Conservation (phyloP, 2,329 filamentous ascomycete genomes). For the Penicillium sp. region DNA sequence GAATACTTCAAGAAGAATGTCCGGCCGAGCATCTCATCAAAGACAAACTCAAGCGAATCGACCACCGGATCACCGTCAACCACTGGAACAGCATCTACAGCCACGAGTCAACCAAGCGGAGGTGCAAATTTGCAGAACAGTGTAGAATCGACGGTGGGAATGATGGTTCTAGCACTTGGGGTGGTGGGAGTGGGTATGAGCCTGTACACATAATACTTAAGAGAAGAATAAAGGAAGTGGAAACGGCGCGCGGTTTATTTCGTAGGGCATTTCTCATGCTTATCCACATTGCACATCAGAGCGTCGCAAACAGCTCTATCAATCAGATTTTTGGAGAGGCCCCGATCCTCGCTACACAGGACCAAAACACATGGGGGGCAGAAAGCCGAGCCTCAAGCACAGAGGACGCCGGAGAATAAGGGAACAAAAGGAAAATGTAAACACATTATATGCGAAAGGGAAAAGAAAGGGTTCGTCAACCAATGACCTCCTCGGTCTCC, state of each 20-base stretch:
- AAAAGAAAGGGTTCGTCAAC: conserved; percentile 30
- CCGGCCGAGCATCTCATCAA: conserved; percentile 12
- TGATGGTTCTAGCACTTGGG: conserved; percentile 10
- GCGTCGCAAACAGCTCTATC: conserved; percentile 25
- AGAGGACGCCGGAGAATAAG: conserved; percentile 25
- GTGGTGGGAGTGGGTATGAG: conserved; percentile 14
- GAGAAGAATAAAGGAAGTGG: neutral
- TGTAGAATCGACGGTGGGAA: conserved; percentile 3
- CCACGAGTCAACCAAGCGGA: conserved; percentile 4
- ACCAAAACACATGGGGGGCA: conserved; percentile 31
- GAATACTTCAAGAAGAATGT: conserved; percentile 35
- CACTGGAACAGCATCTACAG: neutral
- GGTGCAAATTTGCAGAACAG: conserved; percentile 2
- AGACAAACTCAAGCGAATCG: conserved; percentile 5
- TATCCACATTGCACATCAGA: conserved; percentile 31
- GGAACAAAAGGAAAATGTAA: conserved; percentile 26
- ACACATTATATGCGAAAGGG: conserved; percentile 34
- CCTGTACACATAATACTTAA: conserved; percentile 13
- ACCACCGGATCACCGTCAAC: neutral
- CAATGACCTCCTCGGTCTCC: conserved; percentile 77
- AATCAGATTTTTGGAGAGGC: conserved; percentile 27
- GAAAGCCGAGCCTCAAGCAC: conserved; percentile 24
- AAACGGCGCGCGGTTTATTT: conserved; percentile 12
- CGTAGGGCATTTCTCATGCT: conserved; percentile 31
- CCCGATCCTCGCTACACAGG: conserved; percentile 21